Conservation (phyloP, 495 filamentous ascomycete species). For the Platismatia glauca region DNA sequence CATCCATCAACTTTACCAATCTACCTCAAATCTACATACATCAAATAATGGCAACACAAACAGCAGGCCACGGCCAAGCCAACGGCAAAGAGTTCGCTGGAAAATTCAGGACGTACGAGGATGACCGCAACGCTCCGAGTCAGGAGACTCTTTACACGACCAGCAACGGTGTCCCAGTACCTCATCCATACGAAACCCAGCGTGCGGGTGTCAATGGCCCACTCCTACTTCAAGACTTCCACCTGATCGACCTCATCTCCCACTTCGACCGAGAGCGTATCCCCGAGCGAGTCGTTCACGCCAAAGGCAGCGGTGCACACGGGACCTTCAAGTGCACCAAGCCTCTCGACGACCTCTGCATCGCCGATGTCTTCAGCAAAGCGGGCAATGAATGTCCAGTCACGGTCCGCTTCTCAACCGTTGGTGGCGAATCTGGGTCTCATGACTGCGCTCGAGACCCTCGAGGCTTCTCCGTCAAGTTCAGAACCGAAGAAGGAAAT, state of each 20-base stretch:
- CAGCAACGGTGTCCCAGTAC: slow-evolving; percentile 44
- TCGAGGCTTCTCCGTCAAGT: slow-evolving; percentile 64
- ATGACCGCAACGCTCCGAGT: slow-evolving; percentile 38
- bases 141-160: slow-evolving; percentile 41
- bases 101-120: slow-evolving; percentile 30
- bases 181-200: slow-evolving; percentile 42
- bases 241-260: slow-evolving; percentile 56
- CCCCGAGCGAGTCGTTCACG: slow-evolving; percentile 69
- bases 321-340: slow-evolving; percentile 66
- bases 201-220: slow-evolving; percentile 49
- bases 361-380: slow-evolving; percentile 50
- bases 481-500: slow-evolving; percentile 76
- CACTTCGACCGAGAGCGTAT: slow-evolving; percentile 63
- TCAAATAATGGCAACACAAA: slow-evolving; percentile 6
- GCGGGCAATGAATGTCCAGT: slow-evolving; percentile 60
- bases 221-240: slow-evolving; percentile 54
- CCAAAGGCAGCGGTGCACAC: slow-evolving; percentile 71
- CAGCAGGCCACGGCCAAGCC: slow-evolving; percentile 4
- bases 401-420: slow-evolving; percentile 62
- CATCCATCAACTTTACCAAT: not conserved
- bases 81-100: slow-evolving; percentile 8
- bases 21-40: not conserved
- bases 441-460: slow-evolving; percentile 62
- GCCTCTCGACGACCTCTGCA: slow-evolving; percentile 49
- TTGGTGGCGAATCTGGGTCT: slow-evolving; percentile 60